Evolutionary conservation across 345 rosid genomes (phyloP), one percentile per base, ranked within the genome.

Genomic region (Toxicodendron radicans): DNA sequence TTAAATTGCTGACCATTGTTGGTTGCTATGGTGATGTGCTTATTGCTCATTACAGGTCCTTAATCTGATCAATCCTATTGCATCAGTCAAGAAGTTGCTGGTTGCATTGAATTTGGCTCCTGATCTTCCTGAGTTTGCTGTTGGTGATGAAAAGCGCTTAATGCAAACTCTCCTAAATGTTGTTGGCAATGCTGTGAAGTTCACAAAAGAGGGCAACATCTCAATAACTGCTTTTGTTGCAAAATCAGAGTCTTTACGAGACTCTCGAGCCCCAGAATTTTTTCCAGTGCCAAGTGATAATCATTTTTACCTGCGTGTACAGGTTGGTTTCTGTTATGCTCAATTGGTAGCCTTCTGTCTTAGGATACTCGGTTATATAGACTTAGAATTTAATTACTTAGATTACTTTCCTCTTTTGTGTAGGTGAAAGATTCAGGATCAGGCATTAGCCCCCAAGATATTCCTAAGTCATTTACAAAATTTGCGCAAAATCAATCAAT

Each of bases 181-280:
- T 79, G 94, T 88, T 68, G 97, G 99, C 43, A 96, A 96, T 84
- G 99, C 97, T 65, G 91, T 96, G 74, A 96, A 96, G 78, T 96
- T 96, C 81, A 91, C 99, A 5, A 96, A 88, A 82, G 97, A 92
- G 66, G 98, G 99, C 58, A 84, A 74, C 76, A 82, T 93, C 78
- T 81, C 92, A 2, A 79, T 93, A 75, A 84, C 87, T 27, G 97
- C 95, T 60, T 88, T 86, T 82, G 89, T 90, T 72, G 90, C 91
- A 58, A 92, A 92, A 79, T 84, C 85, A 71, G 97, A 89, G 45
- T 82, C 86, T 74, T 63, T 87, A 58, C 82, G 87, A 72, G 93
- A 90, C 70, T 68, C 81, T 82, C 81, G 87, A 73, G 81, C 90
- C 79, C 92, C 95, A 13, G 97, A 90, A 61, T 86, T 88, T 68